Base-by-base conservation (phyloP, 208 protist species). In the Herpetomonas samuelpessoai region DNA sequence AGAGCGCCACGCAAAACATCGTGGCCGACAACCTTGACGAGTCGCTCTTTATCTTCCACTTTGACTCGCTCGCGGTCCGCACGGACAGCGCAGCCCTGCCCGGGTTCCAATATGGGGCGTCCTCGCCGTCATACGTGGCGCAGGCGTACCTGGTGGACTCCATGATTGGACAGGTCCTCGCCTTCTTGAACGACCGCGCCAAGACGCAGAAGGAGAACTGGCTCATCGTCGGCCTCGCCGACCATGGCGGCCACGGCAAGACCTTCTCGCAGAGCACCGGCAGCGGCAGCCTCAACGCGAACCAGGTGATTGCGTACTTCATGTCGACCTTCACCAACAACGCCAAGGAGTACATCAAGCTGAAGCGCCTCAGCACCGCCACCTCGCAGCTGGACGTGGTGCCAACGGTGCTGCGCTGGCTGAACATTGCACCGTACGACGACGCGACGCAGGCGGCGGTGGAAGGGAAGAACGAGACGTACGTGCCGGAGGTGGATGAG, bases 101-200 rank as follows among this genome's bases (percentile, higher is more conserved):
- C 0, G 57, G 73, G 3, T 86, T 87, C 57, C 64, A 68, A 29
- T 89, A 88, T 74, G 72, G 67, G 63, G 39, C 29, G 18, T 61
- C 58, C 50, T 88, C 78, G 1, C 24, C 57, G 31, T 57, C 65
- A 45, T 92, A 88, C 59, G 48, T 69, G 1, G 81, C 79, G 19
- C 77, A 89, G 80, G 79, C 68, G 19, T 90, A 90, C 71, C 69
- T 87, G 16, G 59, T 88, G 14, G 86, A 92, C 51, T 66, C 77
- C 30, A 56, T 90, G 51, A 64, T 92, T 6, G 86, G 86, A 27
- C 79, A 92, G 65, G 65, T 88, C 24, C 64, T 86, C 41, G 71
- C 74, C 62, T 74, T 81, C 51, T 29, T 92, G 14, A 62, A 65
- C n/a, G 71, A 85, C 57, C 81, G 82, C 31, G 68, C 73, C 3